These are phyloP conservation scores for Metarhizium rileyi DNA, from an alignment of 2,329 filamentous ascomycete genomes.

Conservation along the genomic window DNA sequence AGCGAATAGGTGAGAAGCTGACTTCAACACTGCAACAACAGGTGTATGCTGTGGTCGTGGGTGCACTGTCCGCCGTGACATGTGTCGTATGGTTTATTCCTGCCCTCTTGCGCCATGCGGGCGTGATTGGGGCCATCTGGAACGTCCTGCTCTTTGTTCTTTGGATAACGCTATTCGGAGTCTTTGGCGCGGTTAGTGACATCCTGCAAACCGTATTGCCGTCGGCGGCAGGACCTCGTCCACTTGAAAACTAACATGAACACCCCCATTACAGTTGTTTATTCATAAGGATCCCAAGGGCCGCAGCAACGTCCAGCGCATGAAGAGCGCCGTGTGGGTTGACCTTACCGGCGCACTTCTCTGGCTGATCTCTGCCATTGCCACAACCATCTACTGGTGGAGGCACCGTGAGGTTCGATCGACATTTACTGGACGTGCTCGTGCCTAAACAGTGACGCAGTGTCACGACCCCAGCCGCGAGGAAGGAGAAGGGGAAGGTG, in stretches of 20 bases:
- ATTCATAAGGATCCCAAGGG: constrained; percentile 59
- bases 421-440: constrained; percentile 51
- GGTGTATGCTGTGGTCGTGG: constrained; percentile 65
- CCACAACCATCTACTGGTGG: constrained; percentile 49
- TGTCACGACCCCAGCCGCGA: not conserved
- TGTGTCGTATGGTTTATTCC: constrained; percentile 57
- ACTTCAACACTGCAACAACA: constrained; percentile 26
- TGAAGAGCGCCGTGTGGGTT: constrained; percentile 84
- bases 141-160: constrained; percentile 64
- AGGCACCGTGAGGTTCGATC: constrained; percentile 40
- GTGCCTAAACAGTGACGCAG: constrained; percentile 27
- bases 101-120: constrained; percentile 42
- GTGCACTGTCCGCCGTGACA: constrained; percentile 54
- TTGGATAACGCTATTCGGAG: constrained; percentile 73
- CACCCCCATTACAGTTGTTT: constrained; percentile 43
- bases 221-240: not conserved
- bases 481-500: not conserved
- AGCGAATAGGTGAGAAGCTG: not conserved
- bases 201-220: not conserved
- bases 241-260: constrained; percentile 2
- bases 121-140: constrained; percentile 50
- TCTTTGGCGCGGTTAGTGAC: constrained; percentile 57
- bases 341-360: constrained; percentile 65
- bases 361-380: constrained; percentile 58
- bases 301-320: constrained; percentile 54